These are phyloP conservation scores for Pythium phragmitis DNA, from an alignment of 352 stramenopile genomes.

Conservation along the genomic window DNA sequence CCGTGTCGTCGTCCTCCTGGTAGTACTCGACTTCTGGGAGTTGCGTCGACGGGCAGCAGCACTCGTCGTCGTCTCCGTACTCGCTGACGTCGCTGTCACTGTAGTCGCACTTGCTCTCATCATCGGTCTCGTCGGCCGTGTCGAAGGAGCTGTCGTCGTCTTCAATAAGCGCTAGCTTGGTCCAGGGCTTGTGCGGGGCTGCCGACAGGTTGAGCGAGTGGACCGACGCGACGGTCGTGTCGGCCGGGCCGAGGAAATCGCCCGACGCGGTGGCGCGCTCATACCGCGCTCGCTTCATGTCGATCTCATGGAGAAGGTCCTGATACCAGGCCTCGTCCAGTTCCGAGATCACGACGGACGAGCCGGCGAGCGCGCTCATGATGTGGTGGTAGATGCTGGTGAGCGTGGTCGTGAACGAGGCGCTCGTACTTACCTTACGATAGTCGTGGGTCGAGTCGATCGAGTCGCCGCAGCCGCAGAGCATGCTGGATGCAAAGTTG, in stretches of 20 bases:
- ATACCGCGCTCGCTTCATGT: not conserved
- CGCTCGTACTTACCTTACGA: slow-evolving; percentile 28
- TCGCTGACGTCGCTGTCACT: slow-evolving; percentile 26
- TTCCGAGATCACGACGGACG: slow-evolving; percentile 22
- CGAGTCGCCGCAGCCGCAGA: slow-evolving; percentile 23
- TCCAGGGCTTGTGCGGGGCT: slow-evolving; percentile 4
- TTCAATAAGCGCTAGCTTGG: slow-evolving; percentile 15
- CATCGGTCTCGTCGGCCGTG: slow-evolving; percentile 50
- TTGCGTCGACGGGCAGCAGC: not conserved
- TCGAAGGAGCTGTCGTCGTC: slow-evolving; percentile 41
- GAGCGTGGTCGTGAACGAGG: slow-evolving; percentile 21
- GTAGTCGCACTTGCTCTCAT: slow-evolving; percentile 36
- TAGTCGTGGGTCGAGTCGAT: slow-evolving; percentile 28
- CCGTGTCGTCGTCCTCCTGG: slow-evolving; percentile 32
- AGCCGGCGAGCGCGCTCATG: slow-evolving; percentile 9
- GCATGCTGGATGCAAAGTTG: slow-evolving; percentile 40
- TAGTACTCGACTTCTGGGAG: slow-evolving; percentile 20
- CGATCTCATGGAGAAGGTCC: slow-evolving; percentile 13
- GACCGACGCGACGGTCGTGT: slow-evolving; percentile 19
- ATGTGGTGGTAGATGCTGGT: slow-evolving; percentile 9
- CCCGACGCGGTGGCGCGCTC: not conserved
- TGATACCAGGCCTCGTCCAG: slow-evolving; percentile 26
- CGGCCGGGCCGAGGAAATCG: slow-evolving; percentile 15
- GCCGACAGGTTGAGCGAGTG: not conserved
- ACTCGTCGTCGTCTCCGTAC: slow-evolving; percentile 24